These are phyloP conservation scores for Pouteria glomerata DNA, from an alignment of 148 eudicot species.

Conservation along the genomic window DNA sequence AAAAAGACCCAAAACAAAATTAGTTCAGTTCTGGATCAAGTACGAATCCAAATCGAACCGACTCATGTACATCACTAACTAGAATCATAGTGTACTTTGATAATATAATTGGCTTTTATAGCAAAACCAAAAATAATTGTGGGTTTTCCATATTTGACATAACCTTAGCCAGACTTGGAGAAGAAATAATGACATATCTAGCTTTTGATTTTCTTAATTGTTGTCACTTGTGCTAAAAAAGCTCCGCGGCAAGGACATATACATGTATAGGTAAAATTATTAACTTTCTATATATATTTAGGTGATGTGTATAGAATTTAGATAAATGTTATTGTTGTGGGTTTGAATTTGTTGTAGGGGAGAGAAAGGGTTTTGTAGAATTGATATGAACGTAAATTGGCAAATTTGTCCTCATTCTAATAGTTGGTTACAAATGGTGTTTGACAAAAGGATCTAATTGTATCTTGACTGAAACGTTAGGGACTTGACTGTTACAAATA, in stretches of 20 bases:
- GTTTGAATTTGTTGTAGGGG: conserved; percentile 42
- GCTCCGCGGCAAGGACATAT: conserved; percentile 76
- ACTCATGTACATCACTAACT: too few species aligned
- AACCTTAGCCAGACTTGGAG: conserved; percentile 25
- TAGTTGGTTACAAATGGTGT: too few species aligned
- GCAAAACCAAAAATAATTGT: conserved; percentile 11
- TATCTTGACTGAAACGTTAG: too few species aligned
- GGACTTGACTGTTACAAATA: too few species aligned
- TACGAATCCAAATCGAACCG: too few species aligned
- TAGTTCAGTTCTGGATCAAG: too few species aligned
- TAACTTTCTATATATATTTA: not conserved
- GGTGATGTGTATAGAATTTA: not conserved
- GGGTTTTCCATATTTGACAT: conserved; percentile 31
- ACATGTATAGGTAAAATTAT: conserved; percentile 69
- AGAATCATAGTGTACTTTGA: conserved; percentile 51
- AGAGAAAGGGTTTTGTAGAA: conserved; percentile 90
- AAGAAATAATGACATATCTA: conserved; percentile 6
- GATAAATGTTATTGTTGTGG: not conserved
- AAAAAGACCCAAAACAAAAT: too few species aligned
- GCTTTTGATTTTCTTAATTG: conserved; percentile 55
- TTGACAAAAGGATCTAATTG: too few species aligned
- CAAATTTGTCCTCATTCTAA: too few species aligned
- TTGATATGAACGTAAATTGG: too few species aligned
- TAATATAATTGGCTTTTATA: conserved; percentile 5
- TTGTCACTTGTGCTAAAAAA: conserved; percentile 57